A percentile compares a stretch with the other conserved stretches of the same genome.
Evolutionary conservation across 2,329 filamentous ascomycete species (phyloP).

Genomic region (Arthrobotrys pseudoclavata): DNA sequence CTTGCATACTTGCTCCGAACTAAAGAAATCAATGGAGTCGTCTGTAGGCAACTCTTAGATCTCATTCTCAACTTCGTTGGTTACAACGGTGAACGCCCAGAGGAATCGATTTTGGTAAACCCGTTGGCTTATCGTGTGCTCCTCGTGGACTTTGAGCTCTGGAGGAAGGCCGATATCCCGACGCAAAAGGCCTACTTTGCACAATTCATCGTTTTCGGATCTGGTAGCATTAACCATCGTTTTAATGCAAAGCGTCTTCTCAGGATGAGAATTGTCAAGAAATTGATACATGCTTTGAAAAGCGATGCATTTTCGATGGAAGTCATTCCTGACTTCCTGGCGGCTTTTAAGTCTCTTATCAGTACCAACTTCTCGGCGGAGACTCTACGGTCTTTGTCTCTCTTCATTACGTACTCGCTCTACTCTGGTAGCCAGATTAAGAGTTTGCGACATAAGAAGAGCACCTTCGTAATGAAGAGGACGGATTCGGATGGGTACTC

Average conservation of each 20-base stretch:
- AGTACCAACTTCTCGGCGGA: slow-evolving; percentile 85
- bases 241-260: slow-evolving; percentile 90
- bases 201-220: slow-evolving; percentile 88
- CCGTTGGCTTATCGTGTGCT: slow-evolving; percentile 93
- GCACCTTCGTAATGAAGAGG: slow-evolving; percentile 65
- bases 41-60: slow-evolving; percentile 76
- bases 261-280: slow-evolving; percentile 92
- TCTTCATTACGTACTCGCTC: slow-evolving; percentile 93
- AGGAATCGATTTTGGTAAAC: slow-evolving; percentile 94
- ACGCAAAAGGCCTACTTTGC: slow-evolving; percentile 92
- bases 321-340: slow-evolving; percentile 80
- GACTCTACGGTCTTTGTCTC: slow-evolving; percentile 84
- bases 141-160: slow-evolving; percentile 91
- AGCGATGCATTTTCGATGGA: slow-evolving; percentile 81
- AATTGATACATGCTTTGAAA: slow-evolving; percentile 89
- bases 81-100: slow-evolving; percentile 82
- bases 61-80: slow-evolving; percentile 88
- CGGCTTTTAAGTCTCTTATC: slow-evolving; percentile 82
- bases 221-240: slow-evolving; percentile 89
- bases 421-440: slow-evolving; percentile 72
- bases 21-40: slow-evolving; percentile 67
- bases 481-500: slow-evolving; percentile 64
- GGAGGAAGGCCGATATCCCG: slow-evolving; percentile 81
- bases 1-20: slow-evolving; percentile 85
- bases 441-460: slow-evolving; percentile 69